Evolutionary conservation across 2,329 filamentous ascomycete genomes (phyloP).

Genomic region (Aspergillus sp.): DNA sequence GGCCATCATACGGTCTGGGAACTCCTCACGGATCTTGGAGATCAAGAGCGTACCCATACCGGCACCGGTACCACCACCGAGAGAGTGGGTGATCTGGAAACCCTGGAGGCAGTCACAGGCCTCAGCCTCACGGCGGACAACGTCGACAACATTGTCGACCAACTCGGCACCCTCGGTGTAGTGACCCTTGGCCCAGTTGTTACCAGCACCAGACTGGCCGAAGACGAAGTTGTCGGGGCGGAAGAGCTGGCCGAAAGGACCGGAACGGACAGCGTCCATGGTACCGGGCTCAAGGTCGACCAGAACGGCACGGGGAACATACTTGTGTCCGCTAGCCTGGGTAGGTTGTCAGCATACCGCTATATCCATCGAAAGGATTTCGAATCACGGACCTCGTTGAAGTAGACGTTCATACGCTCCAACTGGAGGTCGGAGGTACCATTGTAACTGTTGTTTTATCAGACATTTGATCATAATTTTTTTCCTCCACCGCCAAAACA

Average conservation of each 20-base stretch:
- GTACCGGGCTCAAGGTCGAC: conserved; percentile 99
- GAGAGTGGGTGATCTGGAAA: conserved; percentile 99
- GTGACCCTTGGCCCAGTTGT: conserved; percentile 99
- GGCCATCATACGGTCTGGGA: conserved; percentile 99
- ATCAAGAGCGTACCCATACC: conserved; percentile 99
- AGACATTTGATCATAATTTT: conserved; percentile 14
- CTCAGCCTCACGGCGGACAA: conserved; percentile 97
- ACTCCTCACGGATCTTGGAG: conserved; percentile 99
- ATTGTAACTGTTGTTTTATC: conserved; percentile 67
- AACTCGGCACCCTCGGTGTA: conserved; percentile 99
- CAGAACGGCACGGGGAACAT: conserved; percentile 97
- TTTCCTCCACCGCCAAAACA: conserved; percentile 1
- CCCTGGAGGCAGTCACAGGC: conserved; percentile 99
- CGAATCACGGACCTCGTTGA: conserved; percentile 68
- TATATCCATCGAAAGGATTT: background rate
- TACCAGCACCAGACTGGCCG: conserved; percentile 98
- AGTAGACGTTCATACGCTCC: conserved; percentile 99
- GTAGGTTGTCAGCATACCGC: conserved; percentile 6
- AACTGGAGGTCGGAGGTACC: conserved; percentile 98
- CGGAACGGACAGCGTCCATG: conserved; percentile 98
- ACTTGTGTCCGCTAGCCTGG: conserved; percentile 79
- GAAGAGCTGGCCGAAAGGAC: conserved; percentile 98
- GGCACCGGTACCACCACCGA: conserved; percentile 99
- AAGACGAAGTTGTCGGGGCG: conserved; percentile 99
- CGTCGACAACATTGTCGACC: conserved; percentile 95